Conservation (phyloP, 2,329 filamentous ascomycete species). For the Apiospora arundinis region DNA sequence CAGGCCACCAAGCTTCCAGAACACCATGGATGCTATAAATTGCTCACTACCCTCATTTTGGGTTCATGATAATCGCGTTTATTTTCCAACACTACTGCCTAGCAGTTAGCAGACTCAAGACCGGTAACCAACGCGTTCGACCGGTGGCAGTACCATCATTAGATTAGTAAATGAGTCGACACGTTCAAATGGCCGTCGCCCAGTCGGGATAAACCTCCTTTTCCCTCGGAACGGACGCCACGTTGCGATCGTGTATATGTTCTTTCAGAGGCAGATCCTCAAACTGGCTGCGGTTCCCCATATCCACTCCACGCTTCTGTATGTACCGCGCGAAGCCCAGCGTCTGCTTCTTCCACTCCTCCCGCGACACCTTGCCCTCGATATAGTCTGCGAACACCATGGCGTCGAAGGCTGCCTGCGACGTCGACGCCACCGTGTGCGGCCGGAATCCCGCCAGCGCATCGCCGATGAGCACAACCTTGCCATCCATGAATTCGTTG, state of each 20-base stretch:
- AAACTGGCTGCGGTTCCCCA: conserved; percentile 44
- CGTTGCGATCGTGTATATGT: conserved; percentile 43
- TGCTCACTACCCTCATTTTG: too few species aligned
- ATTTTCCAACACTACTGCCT: too few species aligned
- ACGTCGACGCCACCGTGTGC: conserved; percentile 51
- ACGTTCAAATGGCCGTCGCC: conserved; percentile 28
- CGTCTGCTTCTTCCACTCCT: conserved; percentile 43
- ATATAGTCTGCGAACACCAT: conserved; percentile 44
- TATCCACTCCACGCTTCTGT: conserved; percentile 42
- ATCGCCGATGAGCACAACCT: conserved; percentile 50
- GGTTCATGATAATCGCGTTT: too few species aligned
- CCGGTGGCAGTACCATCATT: too few species aligned
- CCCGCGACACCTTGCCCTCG: conserved; percentile 37
- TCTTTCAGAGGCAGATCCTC: conserved; percentile 39
- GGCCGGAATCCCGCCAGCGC: conserved; percentile 51
- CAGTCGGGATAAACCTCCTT: conserved; percentile 42
- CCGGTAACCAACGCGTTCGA: too few species aligned
- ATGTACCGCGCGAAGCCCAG: conserved; percentile 43
- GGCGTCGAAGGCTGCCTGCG: conserved; percentile 45
- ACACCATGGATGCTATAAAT: too few species aligned
- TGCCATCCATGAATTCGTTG: conserved; percentile 44
- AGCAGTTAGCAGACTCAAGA: too few species aligned
- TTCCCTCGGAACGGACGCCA: conserved; percentile 39
- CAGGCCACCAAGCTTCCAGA: too few species aligned
- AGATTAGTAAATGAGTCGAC: too few species aligned